Base-by-base conservation (phyloP, 176 grass and related monocot genomes). In the Pontederia paniculata region DNA sequence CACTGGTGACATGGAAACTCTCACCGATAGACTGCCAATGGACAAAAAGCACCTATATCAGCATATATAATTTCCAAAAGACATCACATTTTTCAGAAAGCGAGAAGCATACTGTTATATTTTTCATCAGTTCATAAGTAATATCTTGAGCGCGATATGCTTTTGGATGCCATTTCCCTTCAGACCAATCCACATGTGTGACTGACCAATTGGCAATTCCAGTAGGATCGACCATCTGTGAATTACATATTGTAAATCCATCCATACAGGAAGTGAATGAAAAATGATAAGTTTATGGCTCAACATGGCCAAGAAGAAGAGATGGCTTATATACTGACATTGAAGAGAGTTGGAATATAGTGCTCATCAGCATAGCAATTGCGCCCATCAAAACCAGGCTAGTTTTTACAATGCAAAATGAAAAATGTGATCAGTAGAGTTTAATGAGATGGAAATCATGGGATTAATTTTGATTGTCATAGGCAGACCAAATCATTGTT, bases 181-280 rank as follows among this genome's bases (percentile, higher is more conserved):
- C 83, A 4, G 91, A 97, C 91, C 91, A 97, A 73, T 97, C 91
- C 48, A 97, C 91, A 77, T 97, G 77, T 60, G 91, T 97, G 51
- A 84, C 74, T 1, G 91, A 90, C 91, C 91, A 97, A 74, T 97
- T 90, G 54, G 91, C 50, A 64, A 97, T 90, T 66, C 91, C 91
- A 72, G 73, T 69, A 56, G 91, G 83, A 84, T 97, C 86, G 44
- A 97, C 67, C 86, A 97, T 97, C 91, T 97, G 61, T n/a, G 5
- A 60, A 44, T 3, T 9, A 16, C 9, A 14, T 12, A 57, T 57
- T 50, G 48, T 13, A 17, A 5, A 50, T 16, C 6, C 2, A 50
- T 16, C 6, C 2, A 12, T 13, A 17, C 15, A 50, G 48, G 5
- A 50, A 50, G 48, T 50, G 4, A 50, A 16, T 50, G 6, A 8